Evolutionary conservation across 2,329 filamentous ascomycete species (phyloP), one percentile per base, ranked within the genome.

Genomic region (Aspergillus pseudoterreus): DNA sequence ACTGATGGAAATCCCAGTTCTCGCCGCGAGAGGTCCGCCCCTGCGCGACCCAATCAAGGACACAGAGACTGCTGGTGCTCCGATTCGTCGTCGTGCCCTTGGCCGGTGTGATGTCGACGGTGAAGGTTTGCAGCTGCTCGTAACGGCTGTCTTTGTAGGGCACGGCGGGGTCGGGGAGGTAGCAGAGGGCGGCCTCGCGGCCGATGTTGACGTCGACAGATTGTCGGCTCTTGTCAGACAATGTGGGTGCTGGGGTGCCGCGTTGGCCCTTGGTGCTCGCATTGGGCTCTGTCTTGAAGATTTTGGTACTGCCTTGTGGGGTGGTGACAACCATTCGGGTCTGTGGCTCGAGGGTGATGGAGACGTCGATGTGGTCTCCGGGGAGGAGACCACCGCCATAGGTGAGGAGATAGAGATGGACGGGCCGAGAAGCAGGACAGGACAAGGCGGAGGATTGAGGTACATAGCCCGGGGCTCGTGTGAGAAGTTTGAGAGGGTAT

Each of bases 321-420:
- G 77, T 79, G n/a, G 75, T 73, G 30, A 77, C 83, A 8, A 82
- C 74, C 49, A 96, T 81, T 54, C 84, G 85, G 4, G 90, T 86
- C 2, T 75, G 72, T 2, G 78, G 61, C 10, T 82, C 81, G 44
- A 96, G 77, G 9, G 80, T 78, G 55, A 96, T 81, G 17, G 78
- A 76, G 22, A 99, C 81, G 63, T 86, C 78, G 68, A 97, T 86
- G 57, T 82, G 78, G 70, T 99, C 94, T 39, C 92, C 91, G 11
- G 87, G 89, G 1, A 99, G 88, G 12, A 99, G 82, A 2, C 94
- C 94, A 41, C 94, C 94, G 45, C 94, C 94, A 67, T 97, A 99
- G 0, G 92, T 96, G 45, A 99, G 80, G 35, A 97, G 79, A 67
- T 96, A 97, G 38, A 96, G 85, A 30, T 94, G 82, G 8, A 91